Percentiles rank a stretch among this genome's conserved stretches.
Evolutionary conservation across 2,329 filamentous ascomycete species (phyloP).

Genomic region (Trichoderma endophyticum): DNA sequence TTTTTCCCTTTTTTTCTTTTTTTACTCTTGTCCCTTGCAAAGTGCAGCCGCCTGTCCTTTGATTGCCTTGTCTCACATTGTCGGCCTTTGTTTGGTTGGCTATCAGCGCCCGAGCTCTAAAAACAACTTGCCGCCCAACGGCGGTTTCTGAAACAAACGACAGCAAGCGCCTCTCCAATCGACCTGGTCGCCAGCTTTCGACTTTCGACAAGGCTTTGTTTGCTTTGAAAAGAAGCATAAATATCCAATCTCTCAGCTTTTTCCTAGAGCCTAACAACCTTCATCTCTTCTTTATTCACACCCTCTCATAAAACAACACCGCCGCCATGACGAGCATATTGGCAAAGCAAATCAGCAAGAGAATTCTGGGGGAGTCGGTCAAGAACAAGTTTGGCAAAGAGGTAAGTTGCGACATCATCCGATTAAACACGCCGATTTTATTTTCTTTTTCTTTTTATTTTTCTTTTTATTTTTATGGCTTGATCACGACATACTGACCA

Average conservation of each 20-base stretch:
- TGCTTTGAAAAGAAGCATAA: conserved; percentile 17
- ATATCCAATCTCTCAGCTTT: neutral
- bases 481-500: conserved; percentile 26
- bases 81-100: conserved; percentile 14
- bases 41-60: neutral
- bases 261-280: neutral
- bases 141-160: conserved; percentile 28
- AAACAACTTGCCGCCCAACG: conserved; percentile 17
- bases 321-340: conserved; percentile 50
- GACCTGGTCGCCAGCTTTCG: conserved; percentile 1
- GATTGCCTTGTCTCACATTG: conserved; percentile 7
- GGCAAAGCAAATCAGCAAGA: conserved; percentile 54
- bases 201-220: conserved; percentile 23
- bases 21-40: neutral
- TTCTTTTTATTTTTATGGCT: neutral
- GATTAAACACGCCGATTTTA: neutral
- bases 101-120: conserved; percentile 19
- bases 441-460: too few species aligned
- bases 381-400: conserved; percentile 58
- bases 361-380: conserved; percentile 54
- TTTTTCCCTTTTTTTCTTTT: neutral
- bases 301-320: neutral
- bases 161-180: conserved; percentile 22
- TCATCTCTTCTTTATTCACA: neutral
- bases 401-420: conserved; percentile 34